Conservation (phyloP, 345 rosid genomes). For the Citrus unshiu region DNA sequence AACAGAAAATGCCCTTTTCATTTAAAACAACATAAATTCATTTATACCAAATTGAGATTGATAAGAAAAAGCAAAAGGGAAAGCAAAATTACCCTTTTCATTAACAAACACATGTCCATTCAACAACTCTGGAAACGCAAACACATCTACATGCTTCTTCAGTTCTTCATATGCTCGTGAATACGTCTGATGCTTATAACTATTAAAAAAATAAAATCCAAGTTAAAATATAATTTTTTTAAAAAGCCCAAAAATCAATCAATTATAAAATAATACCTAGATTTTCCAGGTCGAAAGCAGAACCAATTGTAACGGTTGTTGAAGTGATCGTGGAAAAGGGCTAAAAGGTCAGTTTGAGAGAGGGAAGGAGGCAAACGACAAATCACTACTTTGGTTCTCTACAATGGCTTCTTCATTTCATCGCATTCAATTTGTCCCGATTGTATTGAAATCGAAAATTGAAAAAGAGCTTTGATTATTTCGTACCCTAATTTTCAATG, state of each 20-base stretch:
- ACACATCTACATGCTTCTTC: conserved; percentile 57
- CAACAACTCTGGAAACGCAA: conserved; percentile 61
- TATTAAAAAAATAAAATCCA: conserved; percentile 16
- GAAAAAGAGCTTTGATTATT: not conserved
- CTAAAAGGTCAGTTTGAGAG: conserved; percentile 47
- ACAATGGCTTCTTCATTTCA: conserved; percentile 12
- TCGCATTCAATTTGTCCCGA: not conserved
- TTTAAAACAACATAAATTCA: too few relatives aligned
- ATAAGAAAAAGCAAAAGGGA: not conserved
- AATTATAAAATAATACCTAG: conserved; percentile 26
- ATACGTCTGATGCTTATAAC: conserved; percentile 49
- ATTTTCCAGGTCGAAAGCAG: conserved; percentile 51
- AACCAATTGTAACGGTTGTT: conserved; percentile 54
- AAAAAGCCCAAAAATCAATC: not conserved
- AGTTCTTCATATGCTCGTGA: conserved; percentile 59
- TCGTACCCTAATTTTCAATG: not conserved
- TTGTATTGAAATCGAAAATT: too few relatives aligned
- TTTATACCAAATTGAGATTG: not conserved
- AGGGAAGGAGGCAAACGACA: conserved; percentile 72
- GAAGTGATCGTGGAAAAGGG: conserved; percentile 54
- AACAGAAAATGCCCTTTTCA: not conserved
- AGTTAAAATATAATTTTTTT: not conserved
- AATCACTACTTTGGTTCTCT: conserved; percentile 55
- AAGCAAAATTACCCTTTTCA: conserved; percentile 51
- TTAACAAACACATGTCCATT: conserved; percentile 68